Base-by-base conservation (phyloP, 257 asterid species). In the Solanum peruvianum region DNA sequence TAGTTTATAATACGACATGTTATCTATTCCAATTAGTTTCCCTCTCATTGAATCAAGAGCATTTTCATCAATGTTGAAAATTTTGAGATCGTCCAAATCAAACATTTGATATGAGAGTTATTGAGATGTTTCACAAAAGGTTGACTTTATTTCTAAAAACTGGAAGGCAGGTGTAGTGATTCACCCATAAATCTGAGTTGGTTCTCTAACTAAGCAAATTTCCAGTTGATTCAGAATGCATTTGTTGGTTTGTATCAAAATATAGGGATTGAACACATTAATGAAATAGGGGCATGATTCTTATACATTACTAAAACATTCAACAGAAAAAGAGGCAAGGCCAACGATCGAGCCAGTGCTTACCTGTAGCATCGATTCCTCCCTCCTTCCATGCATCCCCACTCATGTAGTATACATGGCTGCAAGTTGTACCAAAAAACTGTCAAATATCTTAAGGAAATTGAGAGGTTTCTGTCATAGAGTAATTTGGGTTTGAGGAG, bases 341-440 rank as follows among this genome's bases (percentile, higher is more conserved):
- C 18, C 45, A 49, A 20, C 6, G 69, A 81, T 31, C 21, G 88
- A 83, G 90, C 88, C 45, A 86, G 88, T 85, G 89, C 95, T 92
- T 71, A 96, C 99, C 99, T 73, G 99, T 97, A 83, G 98, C 99
- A 93, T 97, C 99, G 85, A 97, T 97, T 56, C 99, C 99, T 90
- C 99, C 99, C 92, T 96, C 99, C 92, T 97, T 97, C 99, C 99
- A 97, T 27, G 99, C 99, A 93, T 97, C 99, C 83, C 99, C 99
- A 89, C 99, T 97, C 99, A 97, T 97, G 93, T 97, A 97, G 93
- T 94, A 96, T 44, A 97, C 98, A 91, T 97, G 99, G 92, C 99
- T 97, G 90, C 94, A 92, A 31, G 45, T 29, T 81, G 11, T 81
- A 81, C 85, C 45, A 49, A 81, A 45, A 15, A 49, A 31, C 70